Conservation (phyloP, 2,329 filamentous ascomycete genomes). For the Aureobasidium vineae region DNA sequence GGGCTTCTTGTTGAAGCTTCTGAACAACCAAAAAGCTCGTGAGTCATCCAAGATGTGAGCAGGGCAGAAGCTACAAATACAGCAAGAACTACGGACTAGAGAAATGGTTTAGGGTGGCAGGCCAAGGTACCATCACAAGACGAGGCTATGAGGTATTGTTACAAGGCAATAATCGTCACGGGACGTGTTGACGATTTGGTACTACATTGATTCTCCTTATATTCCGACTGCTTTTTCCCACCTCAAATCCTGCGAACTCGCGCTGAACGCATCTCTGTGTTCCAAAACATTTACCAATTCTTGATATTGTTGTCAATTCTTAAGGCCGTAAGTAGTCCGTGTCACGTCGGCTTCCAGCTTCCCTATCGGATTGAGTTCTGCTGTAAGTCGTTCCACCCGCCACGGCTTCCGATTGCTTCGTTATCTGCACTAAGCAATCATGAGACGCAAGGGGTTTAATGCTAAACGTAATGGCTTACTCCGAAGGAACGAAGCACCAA, state of each 20-base stretch:
- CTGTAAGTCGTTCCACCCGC: background rate
- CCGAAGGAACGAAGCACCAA: constrained; percentile 14
- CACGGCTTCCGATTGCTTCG: background rate
- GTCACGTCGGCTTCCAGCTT: constrained; percentile 1
- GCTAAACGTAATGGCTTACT: constrained; percentile 9
- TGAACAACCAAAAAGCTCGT: constrained; percentile 18
- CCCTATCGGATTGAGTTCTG: background rate
- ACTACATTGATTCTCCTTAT: background rate
- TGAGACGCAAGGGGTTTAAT: background rate
- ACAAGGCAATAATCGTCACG: background rate
- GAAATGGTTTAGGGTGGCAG: no score
- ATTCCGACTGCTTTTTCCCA: background rate
- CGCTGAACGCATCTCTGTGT: background rate
- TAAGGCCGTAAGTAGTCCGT: background rate
- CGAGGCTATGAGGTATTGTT: no score
- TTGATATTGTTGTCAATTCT: background rate
- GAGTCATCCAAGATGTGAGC: background rate
- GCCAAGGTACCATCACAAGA: no score
- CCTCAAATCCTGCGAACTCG: background rate
- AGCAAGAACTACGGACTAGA: no score
- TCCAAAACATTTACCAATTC: background rate
- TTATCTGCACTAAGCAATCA: background rate
- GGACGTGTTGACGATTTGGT: background rate
- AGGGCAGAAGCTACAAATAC: no score
- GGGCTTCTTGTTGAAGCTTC: constrained; percentile 17